Percentiles rank a stretch among this genome's conserved stretches.
These are phyloP conservation scores for Tolypocladium cylindrosporum DNA, from an alignment of 2,329 filamentous ascomycete genomes.

Conservation along the genomic window DNA sequence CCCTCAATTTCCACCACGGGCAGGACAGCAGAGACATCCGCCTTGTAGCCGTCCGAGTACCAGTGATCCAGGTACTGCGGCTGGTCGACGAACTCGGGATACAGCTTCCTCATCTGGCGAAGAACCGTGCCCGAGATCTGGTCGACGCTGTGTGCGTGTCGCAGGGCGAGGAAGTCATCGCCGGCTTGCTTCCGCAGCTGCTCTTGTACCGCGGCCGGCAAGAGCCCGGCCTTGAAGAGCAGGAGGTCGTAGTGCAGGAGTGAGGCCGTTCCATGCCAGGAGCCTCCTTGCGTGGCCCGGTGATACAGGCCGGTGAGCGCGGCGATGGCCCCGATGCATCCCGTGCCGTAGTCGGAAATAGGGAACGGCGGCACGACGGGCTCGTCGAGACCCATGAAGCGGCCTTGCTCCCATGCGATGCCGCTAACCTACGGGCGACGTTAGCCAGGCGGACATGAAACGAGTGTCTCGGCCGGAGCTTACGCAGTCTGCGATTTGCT, in stretches of 20 bases:
- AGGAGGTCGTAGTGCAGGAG: conserved; percentile 60
- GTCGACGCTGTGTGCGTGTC: conserved; percentile 55
- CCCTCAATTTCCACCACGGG: conserved; percentile 35
- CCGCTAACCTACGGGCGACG: conserved; percentile 34
- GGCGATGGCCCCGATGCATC: conserved; percentile 60
- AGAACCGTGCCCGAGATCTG: conserved; percentile 52
- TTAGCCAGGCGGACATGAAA: not conserved
- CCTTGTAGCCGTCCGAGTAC: conserved; percentile 31
- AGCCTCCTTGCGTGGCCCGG: conserved; percentile 52
- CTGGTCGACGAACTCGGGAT: conserved; percentile 43
- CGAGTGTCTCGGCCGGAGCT: conserved; percentile 2
- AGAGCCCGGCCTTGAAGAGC: conserved; percentile 49
- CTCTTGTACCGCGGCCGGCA: conserved; percentile 42
- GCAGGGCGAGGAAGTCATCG: conserved; percentile 42
- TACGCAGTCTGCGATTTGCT: conserved; percentile 59
- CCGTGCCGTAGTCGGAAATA: conserved; percentile 59
- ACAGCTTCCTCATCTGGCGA: conserved; percentile 39
- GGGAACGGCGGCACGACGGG: conserved; percentile 57
- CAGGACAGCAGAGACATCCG: conserved; percentile 28
- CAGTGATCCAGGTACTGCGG: conserved; percentile 37
- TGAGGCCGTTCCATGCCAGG: conserved; percentile 54
- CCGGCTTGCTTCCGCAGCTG: conserved; percentile 38
- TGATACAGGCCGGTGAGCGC: conserved; percentile 54
- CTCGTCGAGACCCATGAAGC: conserved; percentile 49
- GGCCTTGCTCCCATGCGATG: conserved; percentile 52